Base-by-base conservation (phyloP, 73 alveolate species). In the Paramecium primaurelia region DNA sequence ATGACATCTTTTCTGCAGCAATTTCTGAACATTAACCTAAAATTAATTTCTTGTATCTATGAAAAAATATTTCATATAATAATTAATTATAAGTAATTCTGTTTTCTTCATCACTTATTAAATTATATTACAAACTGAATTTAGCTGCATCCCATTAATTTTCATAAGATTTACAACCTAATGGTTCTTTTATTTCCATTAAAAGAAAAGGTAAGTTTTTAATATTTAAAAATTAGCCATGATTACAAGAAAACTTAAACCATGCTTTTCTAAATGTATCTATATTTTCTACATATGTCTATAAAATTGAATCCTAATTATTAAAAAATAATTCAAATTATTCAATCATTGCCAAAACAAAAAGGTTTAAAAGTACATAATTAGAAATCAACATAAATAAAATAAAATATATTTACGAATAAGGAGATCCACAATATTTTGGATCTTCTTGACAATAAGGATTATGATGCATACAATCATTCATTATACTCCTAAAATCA, bases 131-230 rank as follows among this genome's bases (percentile, higher is more conserved):
- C 91, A 80, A 47, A 34, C 84, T 64, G 16, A 14, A 47, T 47
- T 80, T 80, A 9, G 91, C 91, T 26, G 49, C 58, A 47, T 80
- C 91, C 91, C 91, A 80, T 26, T 40, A 25, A 80, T 80, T 80
- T 26, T 80, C 71, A 14, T 80, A 11, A 9, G 84, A 9, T 20
- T 42, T 28, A 44, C 49, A 25, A 8, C 47, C 44, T 16, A 80
- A 47, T 11, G 91, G 91, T 80, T 80, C 71, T 8, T 44, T 12
- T 44, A 80, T 28, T 32, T 80, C 75, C 30, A 20, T 20, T 9
- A 80, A 34, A 12, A 80, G 58, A 12, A 20, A 18, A 20, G 64
- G 73, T 8, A 80, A 49, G 28, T 44, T 22, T 45, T 49, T 42
- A 11, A 32, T 32, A 22, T 80, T 42, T 44, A 80, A 32, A 20